Conservation (phyloP, 2,329 filamentous ascomycete species). For the Arthroderma sp. region DNA sequence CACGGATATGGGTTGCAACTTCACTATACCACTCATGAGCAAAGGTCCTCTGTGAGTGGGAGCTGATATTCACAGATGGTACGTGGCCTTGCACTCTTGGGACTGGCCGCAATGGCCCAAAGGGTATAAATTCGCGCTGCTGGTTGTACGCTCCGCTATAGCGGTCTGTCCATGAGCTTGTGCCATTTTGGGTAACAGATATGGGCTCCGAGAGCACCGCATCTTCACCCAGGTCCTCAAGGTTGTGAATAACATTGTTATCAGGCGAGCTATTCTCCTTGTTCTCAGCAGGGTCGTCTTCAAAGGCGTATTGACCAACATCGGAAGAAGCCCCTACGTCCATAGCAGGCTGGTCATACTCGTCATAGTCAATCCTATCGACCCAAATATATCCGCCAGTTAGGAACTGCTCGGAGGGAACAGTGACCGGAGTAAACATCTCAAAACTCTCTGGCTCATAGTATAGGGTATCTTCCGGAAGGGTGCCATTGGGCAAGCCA, state of each 20-base stretch:
- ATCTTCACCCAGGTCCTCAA: not conserved
- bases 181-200: not conserved
- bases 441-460: not conserved
- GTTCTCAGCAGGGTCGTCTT: constrained; percentile 6
- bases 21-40: constrained; percentile 3
- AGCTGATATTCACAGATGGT: not conserved
- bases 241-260: not conserved
- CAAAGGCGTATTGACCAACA: constrained; percentile 2
- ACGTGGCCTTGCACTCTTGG: not conserved
- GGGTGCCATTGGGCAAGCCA: not conserved
- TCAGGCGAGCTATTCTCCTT: constrained; percentile 8
- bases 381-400: not conserved
- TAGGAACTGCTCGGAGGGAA: not conserved
- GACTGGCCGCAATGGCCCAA: constrained; percentile 2
- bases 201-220: not conserved
- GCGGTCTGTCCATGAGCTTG: not conserved
- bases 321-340: not conserved
- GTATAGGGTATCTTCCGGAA: not conserved
- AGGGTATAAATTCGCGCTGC: not conserved
- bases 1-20: not conserved
- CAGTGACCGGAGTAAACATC: not conserved
- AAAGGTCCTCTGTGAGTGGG: not conserved
- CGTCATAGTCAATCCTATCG: not conserved
- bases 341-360: not conserved
- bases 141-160: not conserved